Percentiles rank a stretch among this genome's conserved stretches.
These are phyloP conservation scores for Chlorella sp. DNA, from an alignment of 139 green algal genomes.

Conservation along the genomic window DNA sequence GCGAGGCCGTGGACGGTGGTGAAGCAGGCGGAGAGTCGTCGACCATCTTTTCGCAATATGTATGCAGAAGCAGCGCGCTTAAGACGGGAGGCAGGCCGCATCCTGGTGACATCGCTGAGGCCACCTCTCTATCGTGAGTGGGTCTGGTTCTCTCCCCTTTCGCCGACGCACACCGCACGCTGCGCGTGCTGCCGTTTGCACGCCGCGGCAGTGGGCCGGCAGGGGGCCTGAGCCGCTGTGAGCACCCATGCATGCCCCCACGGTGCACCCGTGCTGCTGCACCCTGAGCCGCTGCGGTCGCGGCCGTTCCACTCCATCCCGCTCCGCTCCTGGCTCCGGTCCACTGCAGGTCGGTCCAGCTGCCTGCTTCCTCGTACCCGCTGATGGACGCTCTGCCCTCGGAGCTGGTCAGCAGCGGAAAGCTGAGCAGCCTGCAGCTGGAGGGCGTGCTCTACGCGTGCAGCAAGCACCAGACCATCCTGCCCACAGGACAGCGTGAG, in stretches of 20 bases:
- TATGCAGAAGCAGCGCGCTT: too few relatives aligned
- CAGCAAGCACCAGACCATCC: constrained; percentile 67
- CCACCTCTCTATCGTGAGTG: background rate
- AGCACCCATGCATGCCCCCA: too few relatives aligned
- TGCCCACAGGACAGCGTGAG: constrained; percentile 58
- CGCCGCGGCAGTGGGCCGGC: too few relatives aligned
- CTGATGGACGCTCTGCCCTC: constrained; percentile 52
- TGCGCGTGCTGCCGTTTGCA: background rate
- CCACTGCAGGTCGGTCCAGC: constrained; percentile 53
- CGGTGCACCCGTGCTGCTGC: background rate
- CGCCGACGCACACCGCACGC: background rate
- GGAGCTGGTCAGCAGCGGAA: constrained; percentile 48
- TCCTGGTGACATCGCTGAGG: background rate
- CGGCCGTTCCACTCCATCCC: background rate
- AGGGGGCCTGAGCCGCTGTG: too few relatives aligned
- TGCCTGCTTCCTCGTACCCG: constrained; percentile 63
- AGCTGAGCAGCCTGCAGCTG: constrained; percentile 80
- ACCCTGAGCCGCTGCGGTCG: background rate
- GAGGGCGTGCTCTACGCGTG: constrained; percentile 80
- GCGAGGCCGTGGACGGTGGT: background rate
- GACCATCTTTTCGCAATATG: background rate
- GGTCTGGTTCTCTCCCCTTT: background rate
- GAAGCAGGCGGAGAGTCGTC: background rate
- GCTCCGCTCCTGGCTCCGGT: background rate
- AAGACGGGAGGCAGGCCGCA: background rate